phyloP scores from a whole-genome alignment of 768 basidiomycete species.

The Lactarius akahatsu region DNA sequence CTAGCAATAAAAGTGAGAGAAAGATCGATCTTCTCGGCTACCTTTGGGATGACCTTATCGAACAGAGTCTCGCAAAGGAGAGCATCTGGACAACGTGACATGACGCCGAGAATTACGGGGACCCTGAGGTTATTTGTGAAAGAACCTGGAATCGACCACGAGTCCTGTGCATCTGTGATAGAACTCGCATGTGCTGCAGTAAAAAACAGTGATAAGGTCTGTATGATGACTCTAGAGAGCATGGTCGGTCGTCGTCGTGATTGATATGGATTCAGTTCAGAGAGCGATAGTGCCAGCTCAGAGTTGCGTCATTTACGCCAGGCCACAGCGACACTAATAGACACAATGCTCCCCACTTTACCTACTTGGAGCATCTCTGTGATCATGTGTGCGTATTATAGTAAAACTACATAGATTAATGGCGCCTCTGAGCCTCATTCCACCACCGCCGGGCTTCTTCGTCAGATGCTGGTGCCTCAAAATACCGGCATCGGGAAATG shows the following conservation, averaged over 20 bases:
- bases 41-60: constrained; percentile 63
- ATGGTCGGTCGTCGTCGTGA: not conserved
- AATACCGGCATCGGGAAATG: constrained; percentile 75
- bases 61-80: constrained; percentile 76
- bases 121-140: constrained; percentile 41
- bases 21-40: constrained; percentile 63
- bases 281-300: not conserved
- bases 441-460: constrained; percentile 56
- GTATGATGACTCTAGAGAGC: not conserved
- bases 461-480: constrained; percentile 62
- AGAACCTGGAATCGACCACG: constrained; percentile 6
- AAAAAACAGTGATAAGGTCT: not conserved
- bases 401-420: constrained; percentile 12
- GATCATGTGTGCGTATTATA: not conserved
- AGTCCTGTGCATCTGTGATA: constrained; percentile 8
- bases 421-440: constrained; percentile 40
- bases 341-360: not conserved
- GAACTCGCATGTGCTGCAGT: not conserved
- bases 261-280: not conserved
- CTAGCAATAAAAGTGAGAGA: constrained; percentile 70
- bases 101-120: constrained; percentile 56
- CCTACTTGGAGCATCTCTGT: not conserved
- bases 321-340: not conserved
- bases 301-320: constrained; percentile 18
- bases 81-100: constrained; percentile 81